These are phyloP conservation scores for Mycena pura DNA, from an alignment of 768 basidiomycete species.

Conservation along the genomic window DNA sequence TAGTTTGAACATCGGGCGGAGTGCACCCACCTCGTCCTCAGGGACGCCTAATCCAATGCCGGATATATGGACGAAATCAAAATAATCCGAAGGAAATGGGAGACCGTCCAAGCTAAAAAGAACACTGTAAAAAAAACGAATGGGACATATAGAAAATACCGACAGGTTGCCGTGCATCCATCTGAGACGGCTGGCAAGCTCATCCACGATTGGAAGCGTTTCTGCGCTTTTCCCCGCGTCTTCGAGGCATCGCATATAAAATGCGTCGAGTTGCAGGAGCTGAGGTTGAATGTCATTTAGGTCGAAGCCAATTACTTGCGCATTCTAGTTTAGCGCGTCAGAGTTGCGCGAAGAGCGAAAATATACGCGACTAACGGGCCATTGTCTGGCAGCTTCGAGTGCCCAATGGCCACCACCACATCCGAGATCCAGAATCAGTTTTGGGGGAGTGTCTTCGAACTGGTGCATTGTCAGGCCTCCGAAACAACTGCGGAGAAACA, in stretches of 20 bases:
- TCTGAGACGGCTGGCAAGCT: conserved; percentile 56
- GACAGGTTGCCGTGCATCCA: conserved; percentile 79
- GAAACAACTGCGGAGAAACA: conserved; percentile 62
- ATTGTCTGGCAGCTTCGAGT: conserved; percentile 69
- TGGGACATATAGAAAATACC: conserved; percentile 27
- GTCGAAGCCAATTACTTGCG: conserved; percentile 67
- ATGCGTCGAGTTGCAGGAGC: conserved; percentile 42
- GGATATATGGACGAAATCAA: conserved; percentile 71
- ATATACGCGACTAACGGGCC: conserved; percentile 55
- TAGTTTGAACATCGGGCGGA: background rate
- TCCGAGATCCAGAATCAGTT: conserved; percentile 67
- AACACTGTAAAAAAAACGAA: conserved; percentile 2
- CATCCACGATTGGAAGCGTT: conserved; percentile 23
- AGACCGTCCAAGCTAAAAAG: conserved; percentile 64
- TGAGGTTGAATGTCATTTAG: conserved; percentile 60
- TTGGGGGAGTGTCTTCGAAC: conserved; percentile 58
- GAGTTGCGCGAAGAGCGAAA: conserved; percentile 1
- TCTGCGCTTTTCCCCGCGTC: conserved; percentile 9
- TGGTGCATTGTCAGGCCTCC: conserved; percentile 59
- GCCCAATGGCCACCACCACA: conserved; percentile 78
- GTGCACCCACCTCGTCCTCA: conserved; percentile 65
- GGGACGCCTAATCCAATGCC: conserved; percentile 73
- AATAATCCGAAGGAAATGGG: conserved; percentile 62
- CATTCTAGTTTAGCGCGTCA: conserved; percentile 46
- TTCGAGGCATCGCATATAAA: conserved; percentile 22